phyloP scores from a whole-genome alignment of 106 monocot genomes.

The Chionographis japonica region DNA sequence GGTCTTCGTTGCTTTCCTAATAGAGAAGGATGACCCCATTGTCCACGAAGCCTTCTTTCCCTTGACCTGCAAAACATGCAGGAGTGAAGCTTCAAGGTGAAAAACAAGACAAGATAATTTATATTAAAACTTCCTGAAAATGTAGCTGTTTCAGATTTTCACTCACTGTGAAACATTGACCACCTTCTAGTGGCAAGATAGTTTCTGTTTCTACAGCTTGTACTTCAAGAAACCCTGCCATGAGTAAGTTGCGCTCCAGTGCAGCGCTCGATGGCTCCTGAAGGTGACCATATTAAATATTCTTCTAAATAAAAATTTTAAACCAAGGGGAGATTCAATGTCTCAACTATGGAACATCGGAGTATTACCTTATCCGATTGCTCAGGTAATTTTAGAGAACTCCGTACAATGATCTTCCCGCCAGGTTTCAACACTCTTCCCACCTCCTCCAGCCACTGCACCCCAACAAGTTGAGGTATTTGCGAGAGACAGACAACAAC shows the following conservation, averaged over 20 bases:
- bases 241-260: conserved; percentile 47
- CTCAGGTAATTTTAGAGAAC: conserved; percentile 10
- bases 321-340: too few relatives aligned
- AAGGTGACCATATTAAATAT: conserved; percentile 3
- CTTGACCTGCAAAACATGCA: conserved; percentile 37
- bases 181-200: conserved; percentile 12
- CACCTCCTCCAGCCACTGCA: conserved; percentile 54
- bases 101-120: background rate
- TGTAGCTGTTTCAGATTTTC: background rate
- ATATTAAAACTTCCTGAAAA: background rate
- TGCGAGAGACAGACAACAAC: conserved; percentile 35
- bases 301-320: background rate
- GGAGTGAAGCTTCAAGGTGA: background rate
- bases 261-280: conserved; percentile 19
- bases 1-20: conserved; percentile 41
- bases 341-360: background rate
- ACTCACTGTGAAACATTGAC: conserved; percentile 46
- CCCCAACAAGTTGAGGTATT: conserved; percentile 26
- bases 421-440: conserved; percentile 69
- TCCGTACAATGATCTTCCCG: conserved; percentile 43
- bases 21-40: conserved; percentile 62
- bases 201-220: conserved; percentile 30
- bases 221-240: conserved; percentile 70
- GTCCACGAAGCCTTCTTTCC: conserved; percentile 80
- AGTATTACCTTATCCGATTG: conserved; percentile 29